phyloP scores from a whole-genome alignment of 352 stramenopile genomes.

The Pythium apleroticum region DNA sequence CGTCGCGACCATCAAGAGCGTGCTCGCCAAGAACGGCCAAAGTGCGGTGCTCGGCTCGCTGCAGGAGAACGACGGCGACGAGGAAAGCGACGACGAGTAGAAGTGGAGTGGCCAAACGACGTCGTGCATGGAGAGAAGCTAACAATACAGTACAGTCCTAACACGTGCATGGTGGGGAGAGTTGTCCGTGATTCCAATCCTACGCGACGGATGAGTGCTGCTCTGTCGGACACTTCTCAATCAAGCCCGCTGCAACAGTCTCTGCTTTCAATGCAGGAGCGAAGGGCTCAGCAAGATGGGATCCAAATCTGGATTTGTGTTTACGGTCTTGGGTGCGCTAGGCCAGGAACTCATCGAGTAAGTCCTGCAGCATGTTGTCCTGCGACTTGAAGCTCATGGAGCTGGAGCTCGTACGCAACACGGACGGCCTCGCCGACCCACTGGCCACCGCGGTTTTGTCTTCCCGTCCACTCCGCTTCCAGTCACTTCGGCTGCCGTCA shows the following conservation, averaged over 20 bases:
- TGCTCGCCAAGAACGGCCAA: constrained; percentile 51
- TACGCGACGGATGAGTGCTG: no score
- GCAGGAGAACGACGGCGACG: constrained; percentile 83
- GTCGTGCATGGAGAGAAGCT: background rate
- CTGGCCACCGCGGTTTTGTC: background rate
- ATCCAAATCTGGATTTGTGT: no score
- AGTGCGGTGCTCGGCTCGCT: constrained; percentile 61
- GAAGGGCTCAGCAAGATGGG: no score
- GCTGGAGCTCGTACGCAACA: constrained; percentile 5
- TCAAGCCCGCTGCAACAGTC: no score
- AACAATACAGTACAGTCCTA: constrained; percentile 5
- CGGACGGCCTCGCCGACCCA: background rate
- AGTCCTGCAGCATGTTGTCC: constrained; percentile 58
- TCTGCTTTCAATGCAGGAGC: no score
- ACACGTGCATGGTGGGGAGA: background rate
- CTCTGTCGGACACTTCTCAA: no score
- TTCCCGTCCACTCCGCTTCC: constrained; percentile 2
- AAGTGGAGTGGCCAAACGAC: background rate
- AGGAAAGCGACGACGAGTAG: constrained; percentile 53
- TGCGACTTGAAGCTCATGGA: constrained; percentile 25
- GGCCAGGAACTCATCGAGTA: constrained; percentile 72
- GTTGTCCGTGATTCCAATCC: no score
- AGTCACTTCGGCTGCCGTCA: background rate
- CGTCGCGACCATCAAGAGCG: constrained; percentile 39
- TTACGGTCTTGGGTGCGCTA: background rate